phyloP scores from a whole-genome alignment of 352 stramenopile genomes.

The Phytophthora sp. region DNA sequence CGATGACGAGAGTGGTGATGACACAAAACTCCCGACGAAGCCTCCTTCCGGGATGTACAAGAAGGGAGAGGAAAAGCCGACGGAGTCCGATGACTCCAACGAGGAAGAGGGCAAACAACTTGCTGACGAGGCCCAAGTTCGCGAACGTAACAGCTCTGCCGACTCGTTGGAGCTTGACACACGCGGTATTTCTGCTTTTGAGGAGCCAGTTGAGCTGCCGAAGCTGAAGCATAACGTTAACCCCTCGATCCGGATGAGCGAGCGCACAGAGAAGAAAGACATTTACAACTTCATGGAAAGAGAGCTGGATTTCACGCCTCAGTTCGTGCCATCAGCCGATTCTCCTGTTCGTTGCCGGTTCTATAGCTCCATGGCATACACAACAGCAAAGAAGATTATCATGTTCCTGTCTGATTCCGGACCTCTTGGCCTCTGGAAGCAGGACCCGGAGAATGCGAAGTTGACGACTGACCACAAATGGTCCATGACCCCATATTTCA shows the following conservation, averaged over 20 bases:
- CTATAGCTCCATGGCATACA: conserved; percentile 90
- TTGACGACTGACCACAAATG: conserved; percentile 84
- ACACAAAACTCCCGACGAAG: conserved; percentile 63
- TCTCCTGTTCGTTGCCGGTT: conserved; percentile 86
- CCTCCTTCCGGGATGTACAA: conserved; percentile 46
- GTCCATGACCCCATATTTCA: conserved; percentile 89
- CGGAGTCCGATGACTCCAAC: conserved; percentile 30
- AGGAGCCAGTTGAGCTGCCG: conserved; percentile 54
- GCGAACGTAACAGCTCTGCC: conserved; percentile 68
- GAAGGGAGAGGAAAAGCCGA: conserved; percentile 38
- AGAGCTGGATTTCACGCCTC: conserved; percentile 82
- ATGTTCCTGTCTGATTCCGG: conserved; percentile 88
- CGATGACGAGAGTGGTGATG: conserved; percentile 67
- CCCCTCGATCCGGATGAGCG: conserved; percentile 49
- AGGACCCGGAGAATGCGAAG: conserved; percentile 66
- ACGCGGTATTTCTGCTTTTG: conserved; percentile 73
- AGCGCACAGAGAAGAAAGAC: conserved; percentile 74
- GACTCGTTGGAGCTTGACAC: conserved; percentile 86
- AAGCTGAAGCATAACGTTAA: conserved; percentile 45
- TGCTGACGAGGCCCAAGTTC: conserved; percentile 37
- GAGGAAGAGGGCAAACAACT: conserved; percentile 34
- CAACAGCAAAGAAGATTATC: conserved; percentile 86
- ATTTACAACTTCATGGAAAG: conserved; percentile 89
- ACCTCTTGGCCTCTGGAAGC: conserved; percentile 83
- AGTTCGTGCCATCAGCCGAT: conserved; percentile 89